Base-by-base conservation (phyloP, 1,284 basidiomycete species). In the Ustilago lituana region DNA sequence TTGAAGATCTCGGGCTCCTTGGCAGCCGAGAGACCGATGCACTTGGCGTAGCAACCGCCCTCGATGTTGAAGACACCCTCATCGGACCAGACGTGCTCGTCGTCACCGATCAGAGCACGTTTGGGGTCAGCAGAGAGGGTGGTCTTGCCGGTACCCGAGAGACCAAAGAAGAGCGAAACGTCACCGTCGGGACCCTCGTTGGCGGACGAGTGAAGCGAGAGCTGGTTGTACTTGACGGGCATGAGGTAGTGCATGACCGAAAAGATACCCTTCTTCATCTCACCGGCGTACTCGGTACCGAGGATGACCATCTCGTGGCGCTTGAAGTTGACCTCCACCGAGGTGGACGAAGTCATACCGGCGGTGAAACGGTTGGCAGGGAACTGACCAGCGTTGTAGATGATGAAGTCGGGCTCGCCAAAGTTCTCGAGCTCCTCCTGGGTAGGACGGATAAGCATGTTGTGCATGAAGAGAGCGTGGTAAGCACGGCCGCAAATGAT, bases 211-310 rank as follows among this genome's bases (percentile, higher is more conserved):
- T 99, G 96, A 59, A 99, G 88, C 29, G 94, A 98, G 62, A 99
- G 89, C 84, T 97, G 94, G 61, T 93, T 93, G 83, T 96, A 98
- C 84, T 97, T 98, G 87, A 98, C 91, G 19, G 96, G 95, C 86
- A 96, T 93, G 72, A 99, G 88, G 85, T 98, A 99, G 86, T 99
- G 96, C 96, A 99, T 99, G 80, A 99, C 94, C 50, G 92, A 94
- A 87, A 99, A 98, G 83, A 99, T 92, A 84, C 96, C 96, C 89
- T 98, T 98, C 87, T 99, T 99, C 96, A 98, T 99, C 87, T 99
- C 96, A 70, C 96, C 96, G 49, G 96, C 96, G 84, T 98, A 98
- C 84, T 98, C 95, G 55, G 96, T 98, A 67, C 96, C 95, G 79
- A 99, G 92, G 82, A 99, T 98, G 82, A 99, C 94, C 95, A 99